Base-by-base conservation (phyloP, 805 yeast species). In the Teunomyces gatunensis region DNA sequence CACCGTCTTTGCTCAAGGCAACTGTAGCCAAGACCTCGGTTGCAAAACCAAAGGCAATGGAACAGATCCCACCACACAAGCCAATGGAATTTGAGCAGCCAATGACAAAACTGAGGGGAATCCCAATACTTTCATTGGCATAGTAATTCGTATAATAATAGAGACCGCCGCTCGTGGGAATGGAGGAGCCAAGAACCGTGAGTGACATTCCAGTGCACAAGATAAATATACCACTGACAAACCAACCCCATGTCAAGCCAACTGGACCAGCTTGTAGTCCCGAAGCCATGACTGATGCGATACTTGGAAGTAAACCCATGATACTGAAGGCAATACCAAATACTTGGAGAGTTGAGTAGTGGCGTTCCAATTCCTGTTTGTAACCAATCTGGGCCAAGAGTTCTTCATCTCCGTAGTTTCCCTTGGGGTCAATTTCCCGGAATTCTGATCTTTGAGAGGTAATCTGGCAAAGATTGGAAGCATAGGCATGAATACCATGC, bases 91-190 rank as follows among this genome's bases (percentile, higher is more conserved):
- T 84, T 5, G 86, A 75, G 56, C 83, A 77, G 4, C 90, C 92
- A 50, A 85, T 81, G 37, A 85, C 58, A 56, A 77, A 85, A 37
- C 85, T 79, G 28, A 83, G 61, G 0, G 83, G 81, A 15, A 77
- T 75, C 57, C 79, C 74, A 28, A 71, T 54, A 3, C 57, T 54
- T 42, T 71, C 76, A 1, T 89, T 90, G 21, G 89, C 81, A 59
- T 81, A 84, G 59, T 81, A 75, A 62, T 74, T 81, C 1, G 87
- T 80, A 83, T 86, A 82, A 63, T 78, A 81, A 59, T 83, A 86
- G 34, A 85, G 67, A 6, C 91, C 91, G 46, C 91, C 91, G 17
- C 86, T 79, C 1, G 91, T 85, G 23, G 92, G 91, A 53, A 83
- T 77, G 1, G 89, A 78, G 32, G 84, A 77, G 1, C 85, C 87